Evolutionary conservation across 1,284 basidiomycete species (phyloP), one percentile per base, ranked within the genome.

Genomic region (Ustilago hordei): DNA sequence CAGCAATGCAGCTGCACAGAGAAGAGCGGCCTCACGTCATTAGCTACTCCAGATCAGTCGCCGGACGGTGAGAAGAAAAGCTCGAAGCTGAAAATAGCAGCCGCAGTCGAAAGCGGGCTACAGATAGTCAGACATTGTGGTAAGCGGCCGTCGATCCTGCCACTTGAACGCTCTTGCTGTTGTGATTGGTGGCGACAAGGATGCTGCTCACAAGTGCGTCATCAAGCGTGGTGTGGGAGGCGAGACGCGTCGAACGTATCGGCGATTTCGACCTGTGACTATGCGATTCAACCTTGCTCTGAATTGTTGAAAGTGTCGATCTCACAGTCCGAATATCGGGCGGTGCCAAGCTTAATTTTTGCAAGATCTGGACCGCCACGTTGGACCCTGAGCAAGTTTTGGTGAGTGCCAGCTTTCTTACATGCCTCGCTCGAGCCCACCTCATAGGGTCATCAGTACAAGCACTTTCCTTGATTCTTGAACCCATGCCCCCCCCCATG

Each of bases 1-100:
- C 61, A 73, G 65, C 70, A 39, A 2, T 68, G 65, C 70, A 68
- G 64, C 53, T 1, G 6, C 4, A 58, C 12, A 31, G 64, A 28
- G 69, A 64, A 64, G 61, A 28, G 69, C 70, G 60, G 61, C 70
- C 64, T 64, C 65, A 68, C 70, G 70, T 73, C 70, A 73, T 73
- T 60, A 45, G 43, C 43, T 45, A 19, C n/a, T 45, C 43, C 41
- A 47, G 17, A 28, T 19, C 23, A 17, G 41, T 34, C n/a, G 50
- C 50, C 34, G 31, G 28, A 41, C 38, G 52, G 61, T 12, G 2
- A 56, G 50, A 48, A 32, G 38, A 23, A 19, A 11, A 34, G n/a
- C 28, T 19, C n/a, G 11, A 54, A 32, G 32, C 50, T 54, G 31
- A 66, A 66, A 66, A 72, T 72, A 66, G 69, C 59, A 65, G 45